A percentile compares a stretch with the other conserved stretches of the same genome.
These are phyloP conservation scores for Solanum medicagineum DNA, from an alignment of 257 asterid species.

Conservation along the genomic window DNA sequence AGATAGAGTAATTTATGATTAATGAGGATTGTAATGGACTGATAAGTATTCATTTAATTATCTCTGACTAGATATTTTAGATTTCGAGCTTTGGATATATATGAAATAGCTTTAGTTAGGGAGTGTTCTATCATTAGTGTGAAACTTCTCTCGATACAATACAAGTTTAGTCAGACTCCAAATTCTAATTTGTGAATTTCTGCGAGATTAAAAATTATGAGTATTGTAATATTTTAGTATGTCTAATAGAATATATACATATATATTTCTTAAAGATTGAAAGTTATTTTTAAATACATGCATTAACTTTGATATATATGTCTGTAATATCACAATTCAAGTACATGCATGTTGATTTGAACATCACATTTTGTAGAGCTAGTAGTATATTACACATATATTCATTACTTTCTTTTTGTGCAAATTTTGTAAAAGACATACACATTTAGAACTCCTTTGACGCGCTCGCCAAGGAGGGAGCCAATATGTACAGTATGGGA, in stretches of 20 bases:
- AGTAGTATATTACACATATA: too few relatives aligned
- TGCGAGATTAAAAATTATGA: neutral
- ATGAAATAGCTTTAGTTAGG: neutral
- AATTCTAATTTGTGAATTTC: neutral
- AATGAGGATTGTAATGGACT: neutral
- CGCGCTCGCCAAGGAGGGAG: too few relatives aligned
- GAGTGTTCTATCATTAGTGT: neutral
- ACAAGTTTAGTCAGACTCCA: neutral
- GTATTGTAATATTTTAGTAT: neutral
- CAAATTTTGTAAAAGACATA: too few relatives aligned
- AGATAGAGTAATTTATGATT: neutral
- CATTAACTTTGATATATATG: too few relatives aligned
- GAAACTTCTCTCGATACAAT: neutral
- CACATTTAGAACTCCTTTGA: too few relatives aligned
- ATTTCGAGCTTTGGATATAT: neutral
- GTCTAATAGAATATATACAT: neutral
- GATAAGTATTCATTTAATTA: neutral
- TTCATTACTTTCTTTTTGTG: too few relatives aligned
- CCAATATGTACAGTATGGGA: too few relatives aligned
- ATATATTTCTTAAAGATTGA: neutral
- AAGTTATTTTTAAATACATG: too few relatives aligned
- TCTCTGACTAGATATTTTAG: rapidly evolving
- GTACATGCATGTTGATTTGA: too few relatives aligned
- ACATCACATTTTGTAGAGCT: too few relatives aligned
- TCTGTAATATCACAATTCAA: too few relatives aligned